Base-by-base conservation (phyloP, 495 filamentous ascomycete species). In the Thermochaetoides thermophila region DNA sequence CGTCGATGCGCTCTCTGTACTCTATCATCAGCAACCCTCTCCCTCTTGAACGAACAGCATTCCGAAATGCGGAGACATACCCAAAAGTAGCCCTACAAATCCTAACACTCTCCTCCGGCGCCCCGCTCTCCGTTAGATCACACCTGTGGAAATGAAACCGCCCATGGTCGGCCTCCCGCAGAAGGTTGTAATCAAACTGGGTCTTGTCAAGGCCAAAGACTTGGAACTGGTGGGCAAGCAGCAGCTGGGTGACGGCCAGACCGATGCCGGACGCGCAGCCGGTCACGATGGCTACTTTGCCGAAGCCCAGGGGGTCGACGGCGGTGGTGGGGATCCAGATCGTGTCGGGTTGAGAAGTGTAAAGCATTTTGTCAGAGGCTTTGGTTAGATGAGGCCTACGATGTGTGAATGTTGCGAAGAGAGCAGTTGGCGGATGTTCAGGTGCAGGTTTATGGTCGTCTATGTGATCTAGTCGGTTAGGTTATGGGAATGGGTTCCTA, bases 231-330 rank as follows among this genome's bases (percentile, higher is more conserved):
- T 58, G 50, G 1, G 39, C 40, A 6, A 65, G 55, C 30, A 60
- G 53, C 8, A 52, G 40, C 35, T 52, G 46, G 0, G 57, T 50
- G 9, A 52, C 49, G 8, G 57, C 53, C 0, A 61, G 56, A 18
- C 61, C 61, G 27, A 64, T 57, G 24, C 61, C 59, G 10, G 56
- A 59, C 2, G 52, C 34, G 32, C 56, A 57, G 13, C 61, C 61
- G 13, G 61, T 64, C 17, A 64, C 48, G 34, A 61, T 47, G 21
- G 56, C 52, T 10, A 56, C 49, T 26, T 50, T 42, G 29, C 43
- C 43, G 38, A 32, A 52, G 22, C 49, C 49, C 17, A 45, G 27
- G 11, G 49, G 49, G 46, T 49, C 46, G 38, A 52, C 24, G 9
- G 7, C 22, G 23, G 11, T 46, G 46, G 23, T 33, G 6, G 11